Base-by-base conservation (phyloP, 495 filamentous ascomycete species). In the Evansstolkia leycettana region DNA sequence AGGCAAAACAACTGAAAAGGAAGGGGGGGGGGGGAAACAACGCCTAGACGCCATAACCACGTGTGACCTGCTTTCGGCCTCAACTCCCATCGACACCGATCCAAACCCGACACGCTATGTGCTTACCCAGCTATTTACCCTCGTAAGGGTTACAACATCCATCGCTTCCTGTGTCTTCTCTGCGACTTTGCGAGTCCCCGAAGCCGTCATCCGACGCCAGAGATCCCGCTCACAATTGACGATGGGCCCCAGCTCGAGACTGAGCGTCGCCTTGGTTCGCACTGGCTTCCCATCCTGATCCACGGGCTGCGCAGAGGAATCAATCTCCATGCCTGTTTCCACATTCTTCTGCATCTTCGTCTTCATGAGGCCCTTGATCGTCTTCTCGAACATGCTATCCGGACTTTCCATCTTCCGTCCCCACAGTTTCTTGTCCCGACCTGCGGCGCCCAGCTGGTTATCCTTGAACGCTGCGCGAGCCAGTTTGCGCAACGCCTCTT, bases 401-500 rank as follows among this genome's bases (percentile, higher is more conserved):
- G 65, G 59, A 27, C 48, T 66, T 37, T 68, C 64, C 28, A 42
- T 43, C 23, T 54, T 53, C 13, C 57, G 50, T 28, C 59, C 62
- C 64, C 64, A 68, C 6, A 55, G 55, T 37, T 60, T 60, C 51
- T 62, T 66, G 31, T 65, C 59, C 23, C 52, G 47, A 0, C 56
- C 55, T 16, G 49, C 53, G 12, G 58, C 48, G 9, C 48, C 55
- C 8, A 48, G 46, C 23, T 61, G 58, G 17, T 57, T 65, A 19
- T 66, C 57, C 39, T 63, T 60, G 47, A 55, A 60, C 13, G 64
- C 64, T 8, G 69, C 67, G 17, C 64, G 55, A 26, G 80, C 72
- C 30, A 87, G 58, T 44, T 75, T 78, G 26, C 83, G 65, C 36
- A 88, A 49, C 14, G 80, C 80, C 41, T 82, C 73, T 57, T 88